These are phyloP conservation scores for Lepraria neglecta DNA, from an alignment of 495 filamentous ascomycete genomes.

Conservation along the genomic window DNA sequence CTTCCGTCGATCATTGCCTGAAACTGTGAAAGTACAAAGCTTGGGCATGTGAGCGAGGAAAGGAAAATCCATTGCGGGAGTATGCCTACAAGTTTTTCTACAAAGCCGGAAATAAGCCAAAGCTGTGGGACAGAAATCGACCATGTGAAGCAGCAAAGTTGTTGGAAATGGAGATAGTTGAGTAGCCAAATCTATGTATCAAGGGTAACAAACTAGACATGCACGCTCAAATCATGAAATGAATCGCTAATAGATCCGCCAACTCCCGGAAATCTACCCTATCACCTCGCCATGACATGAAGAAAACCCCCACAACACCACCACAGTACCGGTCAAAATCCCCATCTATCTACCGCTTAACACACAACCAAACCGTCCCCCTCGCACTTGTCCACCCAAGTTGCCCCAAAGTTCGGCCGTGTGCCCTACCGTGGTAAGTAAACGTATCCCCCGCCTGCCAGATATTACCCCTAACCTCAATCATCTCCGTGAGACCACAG, in stretches of 20 bases:
- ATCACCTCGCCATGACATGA: no score
- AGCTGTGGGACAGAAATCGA: neutral
- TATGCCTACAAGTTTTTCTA: no score
- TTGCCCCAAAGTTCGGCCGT: constrained; percentile 16
- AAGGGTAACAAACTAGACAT: neutral
- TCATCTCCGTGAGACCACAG: constrained; percentile 21
- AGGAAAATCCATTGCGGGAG: no score
- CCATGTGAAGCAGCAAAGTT: no score
- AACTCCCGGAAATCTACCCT: no score
- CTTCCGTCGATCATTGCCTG: no score
- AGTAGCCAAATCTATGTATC: neutral
- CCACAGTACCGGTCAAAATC: no score
- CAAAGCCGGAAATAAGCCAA: neutral
- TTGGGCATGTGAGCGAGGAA: no score
- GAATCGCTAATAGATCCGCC: no score
- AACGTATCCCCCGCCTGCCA: constrained; percentile 23
- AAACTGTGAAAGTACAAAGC: no score
- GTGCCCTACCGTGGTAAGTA: constrained; percentile 10
- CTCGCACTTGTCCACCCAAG: constrained; percentile 23
- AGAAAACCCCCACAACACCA: no score
- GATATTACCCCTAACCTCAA: constrained; percentile 25
- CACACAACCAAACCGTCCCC: constrained; percentile 5
- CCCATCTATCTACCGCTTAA: constrained; percentile 1
- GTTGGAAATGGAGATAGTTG: neutral
- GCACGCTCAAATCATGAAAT: neutral